A percentile compares a stretch with the other conserved stretches of the same genome.
Evolutionary conservation across 2,329 filamentous ascomycete genomes (phyloP).

Genomic region (Colletotrichum horii): DNA sequence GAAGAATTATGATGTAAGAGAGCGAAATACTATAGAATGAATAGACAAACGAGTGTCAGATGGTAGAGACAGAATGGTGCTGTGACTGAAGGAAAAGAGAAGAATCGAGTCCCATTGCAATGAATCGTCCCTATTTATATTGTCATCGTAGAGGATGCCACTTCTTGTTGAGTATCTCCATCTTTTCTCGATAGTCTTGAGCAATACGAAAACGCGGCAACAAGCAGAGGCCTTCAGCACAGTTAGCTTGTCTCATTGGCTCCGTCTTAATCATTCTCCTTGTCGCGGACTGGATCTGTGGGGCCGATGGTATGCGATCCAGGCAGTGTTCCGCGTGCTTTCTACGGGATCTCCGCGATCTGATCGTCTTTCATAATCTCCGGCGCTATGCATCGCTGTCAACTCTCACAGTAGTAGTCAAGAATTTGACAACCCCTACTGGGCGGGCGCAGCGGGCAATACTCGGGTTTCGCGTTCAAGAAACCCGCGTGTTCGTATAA

Average conservation of each 20-base stretch:
- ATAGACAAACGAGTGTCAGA: background rate
- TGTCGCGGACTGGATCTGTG: background rate
- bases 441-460: background rate
- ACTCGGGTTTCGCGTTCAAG: background rate
- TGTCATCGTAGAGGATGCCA: background rate
- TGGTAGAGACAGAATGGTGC: background rate
- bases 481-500: background rate
- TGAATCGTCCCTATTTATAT: background rate
- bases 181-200: background rate
- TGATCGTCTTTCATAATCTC: background rate
- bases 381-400: background rate
- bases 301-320: background rate
- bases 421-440: rapidly evolving
- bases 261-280: background rate
- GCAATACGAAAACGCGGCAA: background rate
- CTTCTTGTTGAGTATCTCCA: background rate
- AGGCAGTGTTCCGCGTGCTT: background rate
- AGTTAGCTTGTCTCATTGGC: background rate
- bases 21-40: background rate
- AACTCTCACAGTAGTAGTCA: rapidly evolving
- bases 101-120: rapidly evolving
- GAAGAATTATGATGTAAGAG: background rate
- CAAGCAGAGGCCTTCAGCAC: rapidly evolving
- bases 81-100: background rate
- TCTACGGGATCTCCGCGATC: background rate